Conservation (phyloP, 2,329 filamentous ascomycete species). For the Waltergamsia citrina region DNA sequence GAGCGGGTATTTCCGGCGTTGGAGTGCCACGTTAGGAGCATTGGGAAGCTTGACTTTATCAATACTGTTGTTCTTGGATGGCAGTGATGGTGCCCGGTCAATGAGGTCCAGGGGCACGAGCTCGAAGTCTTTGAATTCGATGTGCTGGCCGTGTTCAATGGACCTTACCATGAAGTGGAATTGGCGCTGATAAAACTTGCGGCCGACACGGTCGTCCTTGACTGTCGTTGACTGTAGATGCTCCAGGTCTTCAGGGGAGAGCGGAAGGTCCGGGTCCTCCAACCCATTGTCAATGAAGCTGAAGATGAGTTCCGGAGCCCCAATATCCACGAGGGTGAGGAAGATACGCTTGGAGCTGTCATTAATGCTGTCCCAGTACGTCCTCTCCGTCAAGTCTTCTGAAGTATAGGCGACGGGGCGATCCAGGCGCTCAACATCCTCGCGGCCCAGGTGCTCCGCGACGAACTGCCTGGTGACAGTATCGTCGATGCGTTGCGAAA, state of each 20-base stretch:
- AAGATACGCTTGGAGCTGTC: constrained; percentile 61
- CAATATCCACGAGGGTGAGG: constrained; percentile 60
- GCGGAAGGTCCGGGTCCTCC: constrained; percentile 67
- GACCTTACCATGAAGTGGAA: constrained; percentile 61
- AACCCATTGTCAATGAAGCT: constrained; percentile 65
- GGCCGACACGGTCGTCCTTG: constrained; percentile 54
- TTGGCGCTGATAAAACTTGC: constrained; percentile 61
- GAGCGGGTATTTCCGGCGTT: constrained; percentile 47
- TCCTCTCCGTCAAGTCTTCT: constrained; percentile 59
- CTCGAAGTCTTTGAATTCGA: constrained; percentile 57
- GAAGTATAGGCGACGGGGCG: constrained; percentile 53
- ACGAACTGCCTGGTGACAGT: constrained; percentile 63
- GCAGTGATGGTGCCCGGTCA: constrained; percentile 42
- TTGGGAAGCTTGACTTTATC: constrained; percentile 57
- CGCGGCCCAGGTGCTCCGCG: constrained; percentile 50
- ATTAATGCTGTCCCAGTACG: constrained; percentile 72
- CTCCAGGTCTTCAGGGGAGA: constrained; percentile 55
- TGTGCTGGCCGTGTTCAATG: constrained; percentile 49
- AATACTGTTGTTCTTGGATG: constrained; percentile 25
- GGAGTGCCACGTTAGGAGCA: constrained; percentile 42
- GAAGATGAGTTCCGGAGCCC: constrained; percentile 65
- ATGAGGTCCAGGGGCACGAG: constrained; percentile 60
- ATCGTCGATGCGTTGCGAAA: constrained; percentile 56
- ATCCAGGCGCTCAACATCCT: constrained; percentile 54
- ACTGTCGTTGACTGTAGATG: constrained; percentile 50